Evolutionary conservation across 371 early-diverging fungal species (phyloP).

Genomic region (Sporodiniella umbellata): DNA sequence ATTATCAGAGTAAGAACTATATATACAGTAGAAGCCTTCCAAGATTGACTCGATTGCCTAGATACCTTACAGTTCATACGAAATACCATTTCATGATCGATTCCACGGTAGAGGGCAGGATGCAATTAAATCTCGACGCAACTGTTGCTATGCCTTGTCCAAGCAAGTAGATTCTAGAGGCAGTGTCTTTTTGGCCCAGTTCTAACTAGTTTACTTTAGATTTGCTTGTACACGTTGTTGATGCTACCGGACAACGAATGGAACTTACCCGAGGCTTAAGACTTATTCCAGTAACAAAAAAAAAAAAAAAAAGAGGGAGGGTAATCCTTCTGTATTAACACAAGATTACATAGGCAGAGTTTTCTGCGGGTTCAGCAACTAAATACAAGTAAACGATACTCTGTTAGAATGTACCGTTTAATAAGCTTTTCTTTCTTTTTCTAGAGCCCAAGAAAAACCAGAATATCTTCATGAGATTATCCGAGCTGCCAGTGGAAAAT

Average conservation of each 20-base stretch:
- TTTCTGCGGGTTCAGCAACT: slow-evolving; percentile 39
- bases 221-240: slow-evolving; percentile 42
- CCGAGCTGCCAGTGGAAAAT: slow-evolving; percentile 38
- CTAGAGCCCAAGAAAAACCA: slow-evolving; percentile 26
- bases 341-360: slow-evolving; percentile 49
- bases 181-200: too few relatives aligned
- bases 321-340: neutral
- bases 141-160: slow-evolving; percentile 89
- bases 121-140: slow-evolving; percentile 84
- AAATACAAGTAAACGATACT: slow-evolving; percentile 23
- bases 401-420: neutral
- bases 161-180: slow-evolving; percentile 42
- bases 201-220: too few relatives aligned
- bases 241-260: slow-evolving; percentile 43
- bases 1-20: slow-evolving; percentile 58
- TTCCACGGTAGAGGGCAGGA: slow-evolving; percentile 52
- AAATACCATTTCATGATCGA: slow-evolving; percentile 82
- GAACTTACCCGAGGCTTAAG: slow-evolving; percentile 39
- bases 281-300: slow-evolving; percentile 40
- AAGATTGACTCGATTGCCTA: neutral
- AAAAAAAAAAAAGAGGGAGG: neutral
- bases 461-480: slow-evolving; percentile 40
- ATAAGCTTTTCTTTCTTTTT: neutral
- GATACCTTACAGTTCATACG: slow-evolving; percentile 55
- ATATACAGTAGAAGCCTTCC: neutral